Base-by-base conservation (phyloP, 1,139 yeast species). In the Pneumocystis carinii region DNA sequence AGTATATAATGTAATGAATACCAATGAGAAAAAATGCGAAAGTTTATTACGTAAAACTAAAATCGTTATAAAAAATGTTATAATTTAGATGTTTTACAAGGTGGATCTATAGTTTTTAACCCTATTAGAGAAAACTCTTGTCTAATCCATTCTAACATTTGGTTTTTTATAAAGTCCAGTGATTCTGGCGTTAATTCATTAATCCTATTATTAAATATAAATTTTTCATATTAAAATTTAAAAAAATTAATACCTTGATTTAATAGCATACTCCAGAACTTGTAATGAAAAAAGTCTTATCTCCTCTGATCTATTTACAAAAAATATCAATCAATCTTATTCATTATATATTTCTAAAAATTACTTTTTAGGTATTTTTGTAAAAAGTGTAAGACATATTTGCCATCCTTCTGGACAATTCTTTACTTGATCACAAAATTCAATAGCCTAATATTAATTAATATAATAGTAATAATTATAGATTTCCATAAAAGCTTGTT, bases 351-450 rank as follows among this genome's bases (percentile, higher is more conserved):
- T 24, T 48, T 19, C 24, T 2, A 48, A 24, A 48, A 48, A 48
- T 17, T 24, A 48, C 55, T 58, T 59, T n/a, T 75, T 73, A 56
- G 69, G 70, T 58, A 73, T 69, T 62, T 78, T 77, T 48, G 75
- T 74, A 66, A 90, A 78, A 61, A 92, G 77, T 6, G 83, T 81
- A 36, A 87, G 74, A 72, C 95, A 86, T 48, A 89, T 79, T 69
- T 83, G 83, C 82, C 92, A 87, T 1, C 97, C 96, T 69, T 86
- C 85, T 29, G 80, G 79, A 12, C 96, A 84, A 38, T 82, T 75
- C 71, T 89, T 89, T 70, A 90, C 79, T 68, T 85, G 86, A 68
- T 83, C 83, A 70, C 92, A 82, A 72, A 84, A 90, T 59, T 84
- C 85, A 67, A 87, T 79, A 38, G 98, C 98, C 78, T 76, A 59